Percentiles rank a stretch among this genome's conserved stretches.
phyloP scores from a whole-genome alignment of 495 filamentous ascomycete species.

The Tuber aestivum region DNA sequence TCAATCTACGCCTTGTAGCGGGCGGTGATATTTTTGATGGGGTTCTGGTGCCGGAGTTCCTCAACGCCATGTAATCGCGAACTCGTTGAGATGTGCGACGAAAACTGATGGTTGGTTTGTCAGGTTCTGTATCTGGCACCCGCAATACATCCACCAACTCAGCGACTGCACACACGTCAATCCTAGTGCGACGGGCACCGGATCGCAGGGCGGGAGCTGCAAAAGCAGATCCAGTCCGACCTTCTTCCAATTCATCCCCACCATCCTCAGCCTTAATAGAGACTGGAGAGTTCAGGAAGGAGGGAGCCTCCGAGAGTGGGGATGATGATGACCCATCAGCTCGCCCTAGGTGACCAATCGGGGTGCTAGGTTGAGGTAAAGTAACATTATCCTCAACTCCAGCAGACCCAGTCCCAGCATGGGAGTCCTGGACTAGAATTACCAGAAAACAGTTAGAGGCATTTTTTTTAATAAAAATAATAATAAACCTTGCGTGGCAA shows the following conservation, averaged over 20 bases:
- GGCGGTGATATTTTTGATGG: neutral
- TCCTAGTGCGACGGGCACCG: neutral
- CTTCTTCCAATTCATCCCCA: neutral
- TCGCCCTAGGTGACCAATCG: neutral
- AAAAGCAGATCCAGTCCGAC: neutral
- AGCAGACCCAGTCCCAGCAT: neutral
- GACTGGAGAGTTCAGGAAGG: neutral
- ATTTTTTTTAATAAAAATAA: neutral
- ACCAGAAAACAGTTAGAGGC: neutral
- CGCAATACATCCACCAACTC: slow-evolving; percentile 12
- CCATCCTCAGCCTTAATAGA: neutral
- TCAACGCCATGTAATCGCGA: neutral
- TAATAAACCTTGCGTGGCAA: neutral
- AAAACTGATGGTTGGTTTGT: neutral
- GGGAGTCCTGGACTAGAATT: neutral
- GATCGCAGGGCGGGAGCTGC: neutral
- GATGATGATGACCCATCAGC: neutral
- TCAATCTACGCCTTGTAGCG: neutral
- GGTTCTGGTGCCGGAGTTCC: neutral
- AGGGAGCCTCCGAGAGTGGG: neutral
- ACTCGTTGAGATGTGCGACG: neutral
- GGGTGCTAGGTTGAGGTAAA: neutral
- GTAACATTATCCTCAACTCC: neutral
- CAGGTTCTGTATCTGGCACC: slow-evolving; percentile 15
- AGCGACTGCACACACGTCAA: slow-evolving; percentile 22